Conservation (phyloP, 345 rosid species). For the Euphorbia pulcherrima region DNA sequence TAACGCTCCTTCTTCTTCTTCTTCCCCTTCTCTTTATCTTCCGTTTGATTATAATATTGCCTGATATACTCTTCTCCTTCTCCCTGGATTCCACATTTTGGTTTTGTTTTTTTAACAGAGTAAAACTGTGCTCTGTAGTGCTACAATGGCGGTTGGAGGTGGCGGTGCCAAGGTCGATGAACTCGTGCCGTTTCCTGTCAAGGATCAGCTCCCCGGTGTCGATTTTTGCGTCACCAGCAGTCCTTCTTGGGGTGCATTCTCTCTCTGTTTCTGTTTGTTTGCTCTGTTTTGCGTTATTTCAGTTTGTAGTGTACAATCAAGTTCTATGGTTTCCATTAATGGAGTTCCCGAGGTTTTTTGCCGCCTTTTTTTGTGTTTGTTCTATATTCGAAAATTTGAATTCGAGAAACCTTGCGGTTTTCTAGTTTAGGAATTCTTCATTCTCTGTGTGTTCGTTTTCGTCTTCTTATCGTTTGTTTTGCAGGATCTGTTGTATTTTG, state of each 20-base stretch:
- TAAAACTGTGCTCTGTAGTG: background rate
- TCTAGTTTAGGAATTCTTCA: background rate
- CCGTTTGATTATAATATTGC: background rate
- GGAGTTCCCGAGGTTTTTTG: conserved; percentile 13
- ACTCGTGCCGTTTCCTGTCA: conserved; percentile 67
- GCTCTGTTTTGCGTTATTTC: background rate
- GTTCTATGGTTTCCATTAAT: background rate
- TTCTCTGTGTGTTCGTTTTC: background rate
- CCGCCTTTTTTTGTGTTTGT: background rate
- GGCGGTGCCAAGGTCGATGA: conserved; percentile 46
- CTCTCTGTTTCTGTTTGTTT: background rate
- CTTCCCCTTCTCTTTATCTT: background rate
- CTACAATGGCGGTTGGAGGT: conserved; percentile 26
- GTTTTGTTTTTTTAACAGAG: no score
- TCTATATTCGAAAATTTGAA: background rate
- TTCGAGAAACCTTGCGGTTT: background rate
- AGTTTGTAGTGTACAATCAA: no score
- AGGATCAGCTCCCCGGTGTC: conserved; percentile 84
- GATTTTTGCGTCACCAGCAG: conserved; percentile 68
- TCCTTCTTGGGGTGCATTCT: conserved; percentile 69
- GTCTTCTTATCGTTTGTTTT: background rate
- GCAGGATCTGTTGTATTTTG: background rate
- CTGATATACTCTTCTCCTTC: background rate
- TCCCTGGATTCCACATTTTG: background rate
- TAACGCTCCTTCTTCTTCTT: conserved; percentile 1